Conservation (phyloP, 495 filamentous ascomycete genomes). For the Tuber borchii region DNA sequence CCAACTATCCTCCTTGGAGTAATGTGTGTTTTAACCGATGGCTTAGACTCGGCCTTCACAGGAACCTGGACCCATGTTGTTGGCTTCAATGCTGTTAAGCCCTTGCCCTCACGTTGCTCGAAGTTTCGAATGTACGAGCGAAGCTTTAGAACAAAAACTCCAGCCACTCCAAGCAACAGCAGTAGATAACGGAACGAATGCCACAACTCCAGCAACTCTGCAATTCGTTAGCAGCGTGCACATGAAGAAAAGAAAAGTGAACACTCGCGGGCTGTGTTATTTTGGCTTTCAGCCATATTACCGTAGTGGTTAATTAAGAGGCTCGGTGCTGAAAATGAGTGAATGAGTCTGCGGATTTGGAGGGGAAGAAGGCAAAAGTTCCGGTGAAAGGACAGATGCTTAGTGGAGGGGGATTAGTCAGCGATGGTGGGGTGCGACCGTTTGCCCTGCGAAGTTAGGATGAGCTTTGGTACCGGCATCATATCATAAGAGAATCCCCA, state of each 20-base stretch:
- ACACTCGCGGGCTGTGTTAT: neutral
- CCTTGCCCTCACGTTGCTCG: constrained; percentile 20
- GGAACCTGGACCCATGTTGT: constrained; percentile 16
- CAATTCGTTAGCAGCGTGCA: neutral
- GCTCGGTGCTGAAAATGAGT: neutral
- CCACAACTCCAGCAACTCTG: constrained; percentile 53
- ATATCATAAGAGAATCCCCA: neutral
- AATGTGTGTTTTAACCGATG: constrained; percentile 14
- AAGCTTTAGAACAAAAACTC: constrained; percentile 45
- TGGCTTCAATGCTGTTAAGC: constrained; percentile 23
- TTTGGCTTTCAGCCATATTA: neutral
- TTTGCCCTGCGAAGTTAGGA: neutral
- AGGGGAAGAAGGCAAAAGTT: neutral
- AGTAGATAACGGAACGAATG: constrained; percentile 51
- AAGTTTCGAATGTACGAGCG: constrained; percentile 25
- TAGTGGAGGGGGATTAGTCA: neutral
- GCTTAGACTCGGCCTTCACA: neutral
- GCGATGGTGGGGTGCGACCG: neutral
- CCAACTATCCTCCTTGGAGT: constrained; percentile 33
- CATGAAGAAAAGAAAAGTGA: neutral
- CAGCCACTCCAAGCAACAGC: constrained; percentile 46
- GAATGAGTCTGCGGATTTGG: neutral
- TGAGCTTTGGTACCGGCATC: neutral
- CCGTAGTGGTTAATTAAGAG: neutral
- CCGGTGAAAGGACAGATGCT: neutral